Evolutionary conservation across 108 stramenopile genomes (phyloP), one percentile per base, ranked within the genome.

Genomic region (Nannochloropsis salina): DNA sequence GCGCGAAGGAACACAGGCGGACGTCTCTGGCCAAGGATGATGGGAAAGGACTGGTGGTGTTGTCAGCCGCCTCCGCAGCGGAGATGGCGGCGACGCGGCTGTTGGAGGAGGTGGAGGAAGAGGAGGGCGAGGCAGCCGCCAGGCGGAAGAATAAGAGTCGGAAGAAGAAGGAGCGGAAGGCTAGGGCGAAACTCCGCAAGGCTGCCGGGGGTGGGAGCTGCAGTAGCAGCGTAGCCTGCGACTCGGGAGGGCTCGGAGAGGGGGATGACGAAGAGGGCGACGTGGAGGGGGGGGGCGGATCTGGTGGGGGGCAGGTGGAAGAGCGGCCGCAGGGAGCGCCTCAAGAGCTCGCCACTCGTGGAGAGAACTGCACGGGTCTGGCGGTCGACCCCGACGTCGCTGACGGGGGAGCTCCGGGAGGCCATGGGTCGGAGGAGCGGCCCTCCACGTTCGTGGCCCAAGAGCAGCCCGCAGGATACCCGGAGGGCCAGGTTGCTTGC

Each of bases 1-100:
- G 45, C 80, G 47, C 40, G 83, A 84, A 20, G 80, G 84, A 21
- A 41, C 31, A 42, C 51, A 84, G 44, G 8, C 18, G 2, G 83
- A 42, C 43, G 41, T 79, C n/a, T 47, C 80, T 45, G 51, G 42
- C 22, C 47, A 83, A 44, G 82, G 47, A 40, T 79, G 21, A 43
- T 83, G 86, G 44, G 47, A 43, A 9, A 83, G 47, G 44, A 74
- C 9, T 81, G n/a, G 1, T 9, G 21, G 41, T 41, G 12, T n/a
- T 81, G 40, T 41, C 81, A 12, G 81, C 81, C 3, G 31, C 31
- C 20, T 81, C 81, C 31, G 41, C 22, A 2, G 41, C 81, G 40
- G 40, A 41, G 22, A 11, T 74, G 61, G 61, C 61, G n/a, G 61
- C 61, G 61, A 74, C 61, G 61, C 61, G 61, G 61, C n/a, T 74